Percentiles rank a stretch among this genome's conserved stretches.
Evolutionary conservation across 2,329 filamentous ascomycete genomes (phyloP).

Genomic region (Fusarium multiceps): DNA sequence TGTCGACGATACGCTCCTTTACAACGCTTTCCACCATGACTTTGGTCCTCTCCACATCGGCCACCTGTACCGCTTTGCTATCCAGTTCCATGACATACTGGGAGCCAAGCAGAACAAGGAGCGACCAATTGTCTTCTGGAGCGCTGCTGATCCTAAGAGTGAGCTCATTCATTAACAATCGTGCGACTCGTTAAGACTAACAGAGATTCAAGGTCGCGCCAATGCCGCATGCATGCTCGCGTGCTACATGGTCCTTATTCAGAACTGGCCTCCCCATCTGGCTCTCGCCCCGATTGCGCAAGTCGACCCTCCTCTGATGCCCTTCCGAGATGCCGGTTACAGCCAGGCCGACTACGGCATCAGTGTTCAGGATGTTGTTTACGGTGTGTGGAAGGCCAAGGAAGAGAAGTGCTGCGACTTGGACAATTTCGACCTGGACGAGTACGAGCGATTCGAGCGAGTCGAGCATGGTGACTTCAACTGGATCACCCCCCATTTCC

Average conservation of each 20-base stretch:
- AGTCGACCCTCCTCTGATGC: slow-evolving; percentile 97
- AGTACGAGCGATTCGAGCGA: slow-evolving; percentile 95
- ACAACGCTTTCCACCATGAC: slow-evolving; percentile 98
- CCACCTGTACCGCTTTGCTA: slow-evolving; percentile 94
- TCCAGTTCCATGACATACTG: slow-evolving; percentile 94
- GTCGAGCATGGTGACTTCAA: slow-evolving; percentile 99
- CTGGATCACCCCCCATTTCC: slow-evolving; percentile 95
- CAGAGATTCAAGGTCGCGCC: slow-evolving; percentile 71
- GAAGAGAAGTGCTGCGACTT: slow-evolving; percentile 92
- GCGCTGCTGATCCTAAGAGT: slow-evolving; percentile 90
- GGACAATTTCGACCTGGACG: slow-evolving; percentile 94
- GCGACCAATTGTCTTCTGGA: slow-evolving; percentile 95
- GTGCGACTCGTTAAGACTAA: slow-evolving; percentile 25
- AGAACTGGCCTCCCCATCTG: slow-evolving; percentile 96
- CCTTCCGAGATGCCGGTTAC: slow-evolving; percentile 97
- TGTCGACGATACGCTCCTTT: slow-evolving; percentile 89
- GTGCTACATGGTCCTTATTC: slow-evolving; percentile 98
- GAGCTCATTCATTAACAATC: slow-evolving; percentile 53
- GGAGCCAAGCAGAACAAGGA: slow-evolving; percentile 91
- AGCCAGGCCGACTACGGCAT: slow-evolving; percentile 97
- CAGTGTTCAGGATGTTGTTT: slow-evolving; percentile 96
- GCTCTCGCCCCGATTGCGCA: slow-evolving; percentile 96
- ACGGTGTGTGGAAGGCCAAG: slow-evolving; percentile 98
- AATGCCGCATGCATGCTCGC: slow-evolving; percentile 96
- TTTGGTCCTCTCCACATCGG: slow-evolving; percentile 98